phyloP scores from a whole-genome alignment of 78 protist genomes.

The Guillardia theta region DNA sequence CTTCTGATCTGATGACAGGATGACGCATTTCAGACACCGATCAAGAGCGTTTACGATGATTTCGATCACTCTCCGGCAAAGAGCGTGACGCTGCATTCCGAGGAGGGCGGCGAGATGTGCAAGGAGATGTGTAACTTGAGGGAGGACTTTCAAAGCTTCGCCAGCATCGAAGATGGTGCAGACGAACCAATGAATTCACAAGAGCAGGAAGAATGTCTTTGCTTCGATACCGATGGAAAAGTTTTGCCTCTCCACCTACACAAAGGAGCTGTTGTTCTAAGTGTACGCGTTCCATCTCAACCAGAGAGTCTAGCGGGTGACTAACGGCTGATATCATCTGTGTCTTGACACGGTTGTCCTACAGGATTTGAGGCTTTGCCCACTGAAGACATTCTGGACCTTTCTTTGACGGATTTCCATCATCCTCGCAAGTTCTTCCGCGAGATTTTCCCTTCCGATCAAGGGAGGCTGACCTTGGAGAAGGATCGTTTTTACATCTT shows the following conservation, averaged over 20 bases:
- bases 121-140: too few relatives aligned
- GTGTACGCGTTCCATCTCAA: neutral
- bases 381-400: neutral
- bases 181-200: too few relatives aligned
- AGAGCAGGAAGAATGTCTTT: too few relatives aligned
- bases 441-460: neutral
- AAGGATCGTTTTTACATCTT: slow-evolving; percentile 37
- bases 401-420: neutral
- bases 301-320: neutral
- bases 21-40: too few relatives aligned
- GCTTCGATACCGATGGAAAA: neutral
- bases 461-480: neutral
- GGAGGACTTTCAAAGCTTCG: too few relatives aligned
- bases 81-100: too few relatives aligned
- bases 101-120: too few relatives aligned
- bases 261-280: neutral
- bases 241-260: neutral
- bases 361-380: slow-evolving; percentile 5
- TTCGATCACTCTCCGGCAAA: too few relatives aligned
- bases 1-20: too few relatives aligned
- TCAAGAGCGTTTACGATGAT: too few relatives aligned
- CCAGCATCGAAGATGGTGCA: too few relatives aligned
- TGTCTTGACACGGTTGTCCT: neutral
- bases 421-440: neutral
- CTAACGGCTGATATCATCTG: too few relatives aligned